Base-by-base conservation (phyloP, 768 basidiomycete genomes). In the Termitomyces titanicus region DNA sequence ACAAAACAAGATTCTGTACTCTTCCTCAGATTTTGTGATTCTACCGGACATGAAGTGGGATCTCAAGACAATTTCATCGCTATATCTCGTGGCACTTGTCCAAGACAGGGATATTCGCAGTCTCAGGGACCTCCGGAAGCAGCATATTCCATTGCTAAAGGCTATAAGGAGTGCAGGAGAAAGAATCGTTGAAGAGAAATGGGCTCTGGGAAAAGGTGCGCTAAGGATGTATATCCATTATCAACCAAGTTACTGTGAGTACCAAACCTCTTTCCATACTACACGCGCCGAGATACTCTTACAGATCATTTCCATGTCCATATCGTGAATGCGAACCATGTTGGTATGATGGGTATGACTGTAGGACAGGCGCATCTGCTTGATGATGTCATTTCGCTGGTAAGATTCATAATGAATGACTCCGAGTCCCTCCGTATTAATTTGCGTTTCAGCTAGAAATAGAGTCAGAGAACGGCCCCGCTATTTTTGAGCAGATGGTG, bases 1-100 rank as follows among this genome's bases (percentile, higher is more conserved):
- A 68, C 78, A 80, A 18, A 80, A 86, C 15, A 84, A 86, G 42
- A 69, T 98, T 22, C 71, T 97, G 18, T 86, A 78, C 64, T 79
- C 85, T 2, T 79, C 77, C 12, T 68, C 80, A 0, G 75, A 79
- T 5, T 97, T 89, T 64, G 61, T 96, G 37, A 85, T 99, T 53
- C 71, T 97, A 0, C 96, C 96, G 0, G 96, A 99, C 71, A 89
- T 97, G 84, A 98, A 98, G 74, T 98, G 96, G 96, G 94, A 98
- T 66, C 78, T 85, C 27, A 80, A 74, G 22, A 89, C 84, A 0
- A 60, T 89, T n/a, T 71, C 82, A 0, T 81, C 91, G 1, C 76
- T 99, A 50, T 98, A 99, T 68, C 85, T 98, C 55, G 75, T 94
- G 37, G 92, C 89, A 0, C 79, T 99, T 54, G 81, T 79, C 0